phyloP scores from a whole-genome alignment of 257 asterid species.

The Jacaranda mimosifolia region DNA sequence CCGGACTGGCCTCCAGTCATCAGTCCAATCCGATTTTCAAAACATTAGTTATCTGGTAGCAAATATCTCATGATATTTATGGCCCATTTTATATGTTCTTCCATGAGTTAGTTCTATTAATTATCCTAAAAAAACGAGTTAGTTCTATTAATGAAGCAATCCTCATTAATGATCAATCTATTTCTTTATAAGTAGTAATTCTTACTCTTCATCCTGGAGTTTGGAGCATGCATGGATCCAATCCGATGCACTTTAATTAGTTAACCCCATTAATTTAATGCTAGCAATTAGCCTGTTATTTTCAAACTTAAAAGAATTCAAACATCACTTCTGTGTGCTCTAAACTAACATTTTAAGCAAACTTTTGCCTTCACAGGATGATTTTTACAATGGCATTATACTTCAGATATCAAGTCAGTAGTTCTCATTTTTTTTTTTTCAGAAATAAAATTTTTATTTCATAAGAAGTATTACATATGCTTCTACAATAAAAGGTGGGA shows the following conservation, averaged over 20 bases:
- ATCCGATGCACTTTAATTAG: constrained; percentile 5
- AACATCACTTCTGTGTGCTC: not conserved
- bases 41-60: not conserved
- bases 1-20: too few relatives aligned
- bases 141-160: constrained; percentile 30
- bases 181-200: constrained; percentile 20
- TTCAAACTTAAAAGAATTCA: not conserved
- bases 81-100: not conserved
- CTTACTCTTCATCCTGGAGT: constrained; percentile 27
- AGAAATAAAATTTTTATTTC: too few relatives aligned
- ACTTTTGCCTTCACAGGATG: too few relatives aligned
- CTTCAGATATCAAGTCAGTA: too few relatives aligned
- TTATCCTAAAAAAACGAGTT: too few relatives aligned
- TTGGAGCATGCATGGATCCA: constrained; percentile 8
- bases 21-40: too few relatives aligned
- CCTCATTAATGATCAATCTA: constrained; percentile 16
- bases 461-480: too few relatives aligned
- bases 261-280: not conserved
- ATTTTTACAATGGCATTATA: too few relatives aligned
- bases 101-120: constrained; percentile 4
- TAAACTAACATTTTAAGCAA: too few relatives aligned
- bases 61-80: not conserved
- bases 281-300: not conserved
- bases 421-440: too few relatives aligned
- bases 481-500: too few relatives aligned